These are phyloP conservation scores for Sutorius eximius DNA, from an alignment of 1,284 basidiomycete species.

Conservation along the genomic window DNA sequence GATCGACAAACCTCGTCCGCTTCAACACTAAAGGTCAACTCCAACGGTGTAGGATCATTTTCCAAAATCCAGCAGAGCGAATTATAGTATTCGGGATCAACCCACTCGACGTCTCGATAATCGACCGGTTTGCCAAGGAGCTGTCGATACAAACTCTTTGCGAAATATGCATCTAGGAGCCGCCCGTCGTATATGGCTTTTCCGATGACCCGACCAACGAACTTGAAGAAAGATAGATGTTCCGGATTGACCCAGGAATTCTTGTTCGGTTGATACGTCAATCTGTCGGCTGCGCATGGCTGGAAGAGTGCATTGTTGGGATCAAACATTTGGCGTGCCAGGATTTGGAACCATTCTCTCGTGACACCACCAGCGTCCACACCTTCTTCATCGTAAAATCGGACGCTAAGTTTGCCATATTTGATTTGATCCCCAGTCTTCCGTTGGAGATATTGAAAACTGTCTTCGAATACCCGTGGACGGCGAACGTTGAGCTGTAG, in stretches of 20 bases:
- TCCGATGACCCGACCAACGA: conserved; percentile 96
- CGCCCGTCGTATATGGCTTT: conserved; percentile 96
- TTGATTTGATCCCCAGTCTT: conserved; percentile 97
- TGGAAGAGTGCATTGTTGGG: conserved; percentile 99
- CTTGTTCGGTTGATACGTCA: conserved; percentile 97
- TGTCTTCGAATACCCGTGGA: conserved; percentile 95
- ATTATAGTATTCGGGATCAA: conserved; percentile 96
- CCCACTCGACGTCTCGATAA: conserved; percentile 92
- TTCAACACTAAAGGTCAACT: conserved; percentile 88
- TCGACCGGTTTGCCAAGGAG: conserved; percentile 90
- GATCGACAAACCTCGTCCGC: conserved; percentile 79
- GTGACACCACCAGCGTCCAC: conserved; percentile 99
- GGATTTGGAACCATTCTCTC: conserved; percentile 97
- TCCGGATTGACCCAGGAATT: conserved; percentile 93
- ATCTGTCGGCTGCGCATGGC: conserved; percentile 90
- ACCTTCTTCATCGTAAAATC: conserved; percentile 97
- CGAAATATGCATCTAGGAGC: conserved; percentile 97
- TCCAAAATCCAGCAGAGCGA: conserved; percentile 90
- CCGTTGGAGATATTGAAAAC: conserved; percentile 88
- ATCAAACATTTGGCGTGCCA: conserved; percentile 98
- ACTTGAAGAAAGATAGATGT: conserved; percentile 97
- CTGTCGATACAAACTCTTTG: conserved; percentile 91
- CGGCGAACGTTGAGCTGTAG: conserved; percentile 92
- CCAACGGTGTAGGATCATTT: conserved; percentile 83
- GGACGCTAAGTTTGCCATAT: conserved; percentile 94